Conservation (phyloP, 208 protist species). For the Angomonas ambiguus region DNA sequence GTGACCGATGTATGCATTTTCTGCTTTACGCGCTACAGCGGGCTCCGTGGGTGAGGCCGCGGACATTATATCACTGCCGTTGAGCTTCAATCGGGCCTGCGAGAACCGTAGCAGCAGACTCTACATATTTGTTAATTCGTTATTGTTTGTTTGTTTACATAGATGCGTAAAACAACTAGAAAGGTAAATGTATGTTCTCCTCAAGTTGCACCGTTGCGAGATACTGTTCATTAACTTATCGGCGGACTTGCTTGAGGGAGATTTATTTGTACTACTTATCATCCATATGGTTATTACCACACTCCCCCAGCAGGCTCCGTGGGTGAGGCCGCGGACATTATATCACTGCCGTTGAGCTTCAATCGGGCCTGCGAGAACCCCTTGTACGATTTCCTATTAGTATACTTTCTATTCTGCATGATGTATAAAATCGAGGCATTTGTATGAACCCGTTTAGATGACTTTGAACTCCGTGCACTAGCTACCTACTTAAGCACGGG, state of each 20-base stretch:
- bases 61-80: slow-evolving; percentile 5
- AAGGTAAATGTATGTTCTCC: slow-evolving; percentile 27
- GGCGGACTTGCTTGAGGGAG: slow-evolving; percentile 35
- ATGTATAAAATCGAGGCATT: slow-evolving; percentile 48
- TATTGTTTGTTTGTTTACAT: neutral
- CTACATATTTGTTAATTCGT: neutral
- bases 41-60: neutral
- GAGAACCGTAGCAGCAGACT: neutral
- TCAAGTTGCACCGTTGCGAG: slow-evolving; percentile 23
- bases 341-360: slow-evolving; percentile 16
- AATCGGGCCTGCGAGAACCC: slow-evolving; percentile 3
- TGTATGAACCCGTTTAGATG: slow-evolving; percentile 47
- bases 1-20: no score
- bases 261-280: neutral
- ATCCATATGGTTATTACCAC: no score
- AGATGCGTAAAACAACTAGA: slow-evolving; percentile 30
- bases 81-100: slow-evolving; percentile 14
- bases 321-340: neutral
- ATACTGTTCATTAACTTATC: slow-evolving; percentile 16
- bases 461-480: slow-evolving; percentile 48
- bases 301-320: neutral
- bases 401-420: neutral
- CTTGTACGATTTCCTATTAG: neutral
- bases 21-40: no score
- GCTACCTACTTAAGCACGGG: slow-evolving; percentile 46